Evolutionary conservation across 352 stramenopile species (phyloP), one percentile per base, ranked within the genome.

Genomic region (Globisporangium mamillatum): DNA sequence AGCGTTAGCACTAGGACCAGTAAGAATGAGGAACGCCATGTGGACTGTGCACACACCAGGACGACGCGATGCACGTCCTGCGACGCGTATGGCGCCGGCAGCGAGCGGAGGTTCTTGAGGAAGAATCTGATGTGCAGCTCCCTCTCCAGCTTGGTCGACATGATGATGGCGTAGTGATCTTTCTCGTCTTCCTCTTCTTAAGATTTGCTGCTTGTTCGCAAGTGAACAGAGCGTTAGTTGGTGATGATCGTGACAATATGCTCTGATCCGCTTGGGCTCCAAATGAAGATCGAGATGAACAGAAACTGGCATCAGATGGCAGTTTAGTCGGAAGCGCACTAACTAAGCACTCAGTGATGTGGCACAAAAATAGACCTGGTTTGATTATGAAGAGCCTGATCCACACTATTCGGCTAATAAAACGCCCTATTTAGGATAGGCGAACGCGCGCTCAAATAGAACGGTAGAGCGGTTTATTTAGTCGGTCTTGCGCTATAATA

Each of bases 1-100:
- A 57, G 10, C 14, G 50, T 52, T 34, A 60, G 8, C 24, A 25
- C 1, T 16, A 66, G 18, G 27, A 6, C 10, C 7, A 54, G 16
- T 34, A 12, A 8, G 27, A 27, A 25, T 3, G 3, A 29, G 6
- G 29, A 20, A 14, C 24, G 38, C 18, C 50, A 59, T 24, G 18
- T 9, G 24, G 16, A 29, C 4, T 44, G 18, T 1, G 16, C 16
- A 79, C 79, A 58, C 66, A 91, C 79, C 66, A 95, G 63, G 36
- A 96, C 87, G 55, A 95, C 80, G 60, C 89, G 87, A 67, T 95
- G 80, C 60, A 77, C 82, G 74, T 96, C 89, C 73, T 95, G 89
- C 48, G 84, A 82, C 55, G 84, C 78, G 72, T 95, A 96, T 41
- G 86, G 81, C 50, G 71, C 70, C 46, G 89, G 88, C 52, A 96